Percentiles rank a stretch among this genome's conserved stretches.
phyloP scores from a whole-genome alignment of 345 rosid species.

The Hibiscus tridactylites region DNA sequence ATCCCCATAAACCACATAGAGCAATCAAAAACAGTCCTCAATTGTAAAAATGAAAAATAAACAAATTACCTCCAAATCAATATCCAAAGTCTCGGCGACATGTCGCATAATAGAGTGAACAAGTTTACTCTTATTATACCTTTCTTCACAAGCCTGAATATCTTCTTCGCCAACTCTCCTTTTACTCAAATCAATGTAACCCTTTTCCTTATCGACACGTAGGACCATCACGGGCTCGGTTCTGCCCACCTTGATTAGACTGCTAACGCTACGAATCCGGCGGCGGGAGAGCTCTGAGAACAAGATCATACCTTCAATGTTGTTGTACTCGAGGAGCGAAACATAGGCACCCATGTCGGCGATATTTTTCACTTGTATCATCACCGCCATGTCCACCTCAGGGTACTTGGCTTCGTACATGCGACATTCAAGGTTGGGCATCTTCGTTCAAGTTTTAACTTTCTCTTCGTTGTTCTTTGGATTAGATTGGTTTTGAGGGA shows the following conservation, averaged over 20 bases:
- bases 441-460: constrained; percentile 36
- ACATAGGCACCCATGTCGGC: constrained; percentile 98
- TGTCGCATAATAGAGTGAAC: constrained; percentile 27
- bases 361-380: constrained; percentile 71
- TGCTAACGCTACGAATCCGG: constrained; percentile 90
- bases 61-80: constrained; percentile 76
- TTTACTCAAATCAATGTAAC: constrained; percentile 91
- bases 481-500: neutral
- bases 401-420: constrained; percentile 61
- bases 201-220: constrained; percentile 93
- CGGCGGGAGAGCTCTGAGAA: constrained; percentile 99
- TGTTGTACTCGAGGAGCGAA: constrained; percentile 88
- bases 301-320: constrained; percentile 95
- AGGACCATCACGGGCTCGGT: constrained; percentile 98
- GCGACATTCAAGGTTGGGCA: constrained; percentile 85
- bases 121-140: constrained; percentile 96
- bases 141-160: constrained; percentile 61
- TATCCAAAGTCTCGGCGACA: constrained; percentile 75
- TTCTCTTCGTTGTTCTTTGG: neutral
- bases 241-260: constrained; percentile 88
- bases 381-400: no score
- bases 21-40: no score
- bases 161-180: constrained; percentile 49
- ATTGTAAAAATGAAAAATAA: neutral
- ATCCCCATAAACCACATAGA: no score